Evolutionary conservation across 2,329 filamentous ascomycete species (phyloP), one percentile per base, ranked within the genome.

Genomic region (Teratosphaeria epicoccoides): DNA sequence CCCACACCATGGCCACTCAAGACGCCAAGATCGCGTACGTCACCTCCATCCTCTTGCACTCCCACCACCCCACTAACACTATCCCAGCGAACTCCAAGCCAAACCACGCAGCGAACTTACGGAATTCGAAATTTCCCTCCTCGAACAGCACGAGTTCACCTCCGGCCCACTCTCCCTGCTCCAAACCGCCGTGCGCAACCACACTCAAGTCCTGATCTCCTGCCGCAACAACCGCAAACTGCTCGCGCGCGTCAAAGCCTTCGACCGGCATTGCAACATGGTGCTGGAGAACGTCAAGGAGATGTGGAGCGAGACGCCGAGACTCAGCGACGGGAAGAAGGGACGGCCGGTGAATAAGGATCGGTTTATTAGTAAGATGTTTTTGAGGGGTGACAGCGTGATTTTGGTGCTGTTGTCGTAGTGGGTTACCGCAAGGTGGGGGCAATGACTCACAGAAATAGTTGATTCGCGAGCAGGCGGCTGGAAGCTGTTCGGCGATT

Each of bases 201-300:
- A 96, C 76, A 87, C 86, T 43, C 93, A 97, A 74, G 91, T 98
- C 57, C 82, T 98, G 59, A 96, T 98, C 68, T 95, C 88, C 50
- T 91, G 91, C 74, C 89, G 93, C 60, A 96, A 95, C 81, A 97
- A 97, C 77, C 87, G 91, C 73, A 98, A 98, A 78, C 80, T 98
- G 46, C 84, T 98, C 51, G 93, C 91, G 49, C 86, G 93, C 58
- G 91, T 98, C 66, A 98, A 98, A 78, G 93, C 93, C 6, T 98
- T 98, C 70, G 93, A 98, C 73, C 81, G 93, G 55, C 93, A 98
- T 73, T 97, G 90, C 81, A 98, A 98, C 75, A 97, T 98, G 93
- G 87, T 95, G 3, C 77, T 96, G 46, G 89, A 95, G 76, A 95
- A 95, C 62, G 89, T 94, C 43, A 94, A 94, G 78, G 93, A 98